Base-by-base conservation (phyloP, 139 green algal genomes). In the Chloropicon primus region DNA sequence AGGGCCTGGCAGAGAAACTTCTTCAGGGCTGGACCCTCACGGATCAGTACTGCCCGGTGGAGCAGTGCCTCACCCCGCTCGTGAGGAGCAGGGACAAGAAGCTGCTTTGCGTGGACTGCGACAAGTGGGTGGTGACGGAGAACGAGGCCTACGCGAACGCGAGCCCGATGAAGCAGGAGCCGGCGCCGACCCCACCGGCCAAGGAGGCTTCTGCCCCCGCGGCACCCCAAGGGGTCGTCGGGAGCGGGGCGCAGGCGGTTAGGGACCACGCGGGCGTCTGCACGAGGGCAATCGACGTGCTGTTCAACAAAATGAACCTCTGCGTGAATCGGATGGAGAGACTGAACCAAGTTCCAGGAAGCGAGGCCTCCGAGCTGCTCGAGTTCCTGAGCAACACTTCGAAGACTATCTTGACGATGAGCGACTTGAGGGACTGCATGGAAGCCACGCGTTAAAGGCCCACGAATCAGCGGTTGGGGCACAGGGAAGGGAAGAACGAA, bases 1-100 rank as follows among this genome's bases (percentile, higher is more conserved):
- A 62, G 41, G 5, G 10, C 17, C 72, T 79, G 28, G 75, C 75
- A 2, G 75, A 79, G 75, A 79, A 79, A 23, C 75, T 79, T n/a
- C 75, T 79, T 2, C 75, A 79, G 25, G 75, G 75, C 22, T 79
- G 75, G 75, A 79, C 75, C 2, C 27, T 79, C 28, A 53, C 71
- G 25, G 41, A 28, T 2, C 28, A 74, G 75, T 79, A 79, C 75
- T 79, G 75, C 75, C 75, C 28, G 25, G 41, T 77, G 75, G 26
- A 79, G 2, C 22, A n/a, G 21, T 79, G 75, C 75, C 2, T 76
- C 22, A 73, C 75, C 21, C 75, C 75, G 22, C 75, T 79, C 2
- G 28, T 79, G 29, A 53, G 75, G 28, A 25, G 2, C 25, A 53
- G 75, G 24, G 75, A 79, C 2, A 29, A 29, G 25, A 2, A 26